Evolutionary conservation across 805 yeast genomes (phyloP), one percentile per base, ranked within the genome.

Genomic region (Saturnispora bothae): DNA sequence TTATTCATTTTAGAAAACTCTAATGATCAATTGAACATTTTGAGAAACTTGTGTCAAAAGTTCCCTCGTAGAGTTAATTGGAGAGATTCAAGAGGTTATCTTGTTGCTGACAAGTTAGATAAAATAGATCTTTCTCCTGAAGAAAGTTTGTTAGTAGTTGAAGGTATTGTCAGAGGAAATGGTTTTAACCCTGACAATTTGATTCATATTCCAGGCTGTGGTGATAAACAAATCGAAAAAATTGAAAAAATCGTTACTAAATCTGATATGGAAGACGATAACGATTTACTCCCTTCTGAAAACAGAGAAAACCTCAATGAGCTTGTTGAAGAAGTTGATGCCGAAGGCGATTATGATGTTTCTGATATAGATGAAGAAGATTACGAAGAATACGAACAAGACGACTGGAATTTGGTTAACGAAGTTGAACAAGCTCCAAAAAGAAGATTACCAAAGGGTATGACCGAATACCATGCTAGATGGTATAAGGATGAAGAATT

Each of bases 41-140:
- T 82, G 30, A 73, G 98, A 56, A 65, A 68, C 4, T 51, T 92
- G 19, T 82, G 95, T 53, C 96, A 89, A 52, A 83, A 78, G 60
- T 73, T 78, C 50, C 98, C 98, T 20, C 78, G 77, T 52, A 74
- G 83, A 1, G 66, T 94, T 33, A 73, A 73, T 18, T 92, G 98
- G 97, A 78, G 97, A 61, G 96, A 89, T 49, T 62, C 77, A n/a
- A 69, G 98, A 53, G 89, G 95, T 6, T 92, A 86, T 61, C 38
- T 92, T 38, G 69, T 92, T 8, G 88, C 94, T 2, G 94, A 86
- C 47, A 52, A 59, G 4, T 66, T 82, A 1, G 48, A 56, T 17
- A 50, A 59, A 4, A 41, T 47, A 9, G 46, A 40, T 28, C 50
- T 47, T 39, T 46, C 50, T 31, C 51, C 63, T 21, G 30, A 41